These are phyloP conservation scores for Francoa sonchifolia DNA, from an alignment of 441 rosid species.

Conservation along the genomic window DNA sequence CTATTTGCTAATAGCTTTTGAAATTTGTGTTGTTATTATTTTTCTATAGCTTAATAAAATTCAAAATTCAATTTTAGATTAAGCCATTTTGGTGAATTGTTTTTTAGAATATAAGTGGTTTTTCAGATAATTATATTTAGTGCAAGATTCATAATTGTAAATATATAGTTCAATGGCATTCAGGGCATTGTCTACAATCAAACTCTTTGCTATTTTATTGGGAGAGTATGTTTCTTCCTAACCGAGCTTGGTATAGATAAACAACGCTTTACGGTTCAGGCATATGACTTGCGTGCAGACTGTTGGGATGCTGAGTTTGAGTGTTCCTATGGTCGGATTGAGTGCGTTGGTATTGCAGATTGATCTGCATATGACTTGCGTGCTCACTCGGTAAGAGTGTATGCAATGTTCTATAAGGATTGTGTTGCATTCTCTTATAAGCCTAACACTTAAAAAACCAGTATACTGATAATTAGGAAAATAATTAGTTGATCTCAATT, in stretches of 20 bases:
- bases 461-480: too few relatives aligned
- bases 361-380: slow-evolving; percentile 65
- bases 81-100: too few relatives aligned
- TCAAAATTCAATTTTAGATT: too few relatives aligned
- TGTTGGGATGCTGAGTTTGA: slow-evolving; percentile 89
- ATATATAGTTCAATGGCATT: too few relatives aligned
- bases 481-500: too few relatives aligned
- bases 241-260: slow-evolving; percentile 47
- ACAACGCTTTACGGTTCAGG: slow-evolving; percentile 42
- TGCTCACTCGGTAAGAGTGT: slow-evolving; percentile 45
- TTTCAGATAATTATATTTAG: too few relatives aligned
- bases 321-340: slow-evolving; percentile 68
- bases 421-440: too few relatives aligned
- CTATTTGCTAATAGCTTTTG: slow-evolving; percentile 16
- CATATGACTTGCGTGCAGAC: slow-evolving; percentile 65
- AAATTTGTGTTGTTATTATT: too few relatives aligned
- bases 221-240: slow-evolving; percentile 60
- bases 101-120: too few relatives aligned
- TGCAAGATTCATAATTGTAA: too few relatives aligned
- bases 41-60: too few relatives aligned
- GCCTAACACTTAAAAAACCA: too few relatives aligned
- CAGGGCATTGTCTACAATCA: slow-evolving; percentile 64
- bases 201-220: slow-evolving; percentile 71
- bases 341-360: slow-evolving; percentile 77
- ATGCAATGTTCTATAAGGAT: not conserved